Evolutionary conservation across 306 rosid genomes (phyloP), one percentile per base, ranked within the genome.

Genomic region (Myrica gale): DNA sequence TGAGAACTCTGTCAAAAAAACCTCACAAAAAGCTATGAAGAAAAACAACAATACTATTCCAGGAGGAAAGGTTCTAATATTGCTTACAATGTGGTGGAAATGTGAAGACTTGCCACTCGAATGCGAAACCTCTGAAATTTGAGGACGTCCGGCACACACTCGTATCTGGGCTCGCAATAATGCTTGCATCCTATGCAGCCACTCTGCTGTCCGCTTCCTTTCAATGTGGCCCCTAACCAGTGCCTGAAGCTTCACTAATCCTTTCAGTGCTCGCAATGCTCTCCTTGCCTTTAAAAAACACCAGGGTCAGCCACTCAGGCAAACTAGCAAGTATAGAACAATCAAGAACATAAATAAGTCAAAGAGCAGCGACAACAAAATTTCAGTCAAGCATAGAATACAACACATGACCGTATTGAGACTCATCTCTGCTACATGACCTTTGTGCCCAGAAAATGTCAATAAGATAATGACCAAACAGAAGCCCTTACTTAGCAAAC

Each of bases 211-310:
- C 50, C 92, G 85, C 72, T 89, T 93, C 87, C 98, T 85, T 78
- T 83, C 90, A 69, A 93, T 84, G 68, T 91, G 89, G 39, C 97
- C 97, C 74, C 98, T 90, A 45, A 91, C 97, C 75, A 93, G 75
- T 9, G 96, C 98, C 70, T 93, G 98, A 9, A 93, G 88, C 79
- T 85, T 91, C 82, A 93, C 98, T 76, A 93, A 71, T 82, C 97
- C 98, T 80, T 87, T 88, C 32, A 93, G 66, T 0, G 98, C 98
- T 61, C 93, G 76, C 78, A 93, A 87, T 2, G 98, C 97, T 72
- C 85, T 89, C 85, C 98, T 84, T n/a, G 97, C 98, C 98, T 93
- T 54, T 4, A 82, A 66, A 82, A 66, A 79, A 26, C 39, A 72
- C 16, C 63, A 20, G 17, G 12, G 58, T 52, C 12, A 61, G 0